These are phyloP conservation scores for Microcyclospora tardicrescens DNA, from an alignment of 2,329 filamentous ascomycete species.

Conservation along the genomic window DNA sequence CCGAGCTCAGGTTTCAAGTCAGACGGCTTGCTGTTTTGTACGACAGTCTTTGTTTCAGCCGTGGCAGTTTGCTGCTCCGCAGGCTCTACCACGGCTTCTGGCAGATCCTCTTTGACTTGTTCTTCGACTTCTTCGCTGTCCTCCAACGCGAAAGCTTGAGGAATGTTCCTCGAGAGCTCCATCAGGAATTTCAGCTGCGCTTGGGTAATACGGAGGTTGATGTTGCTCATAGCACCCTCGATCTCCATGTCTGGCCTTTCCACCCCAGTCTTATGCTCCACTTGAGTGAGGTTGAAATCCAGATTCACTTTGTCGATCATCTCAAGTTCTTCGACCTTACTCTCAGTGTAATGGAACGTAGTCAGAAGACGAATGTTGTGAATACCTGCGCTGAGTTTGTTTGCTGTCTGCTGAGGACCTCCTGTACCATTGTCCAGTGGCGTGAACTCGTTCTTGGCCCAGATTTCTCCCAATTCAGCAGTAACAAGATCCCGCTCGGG, in stretches of 20 bases:
- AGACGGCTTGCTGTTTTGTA: conserved; percentile 16
- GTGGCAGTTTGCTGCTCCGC: conserved; percentile 38
- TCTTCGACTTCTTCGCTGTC: conserved; percentile 53
- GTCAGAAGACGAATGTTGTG: conserved; percentile 86
- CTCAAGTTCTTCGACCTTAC: conserved; percentile 70
- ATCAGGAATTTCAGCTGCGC: conserved; percentile 82
- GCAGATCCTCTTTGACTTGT: conserved; percentile 63
- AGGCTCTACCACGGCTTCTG: conserved; percentile 38
- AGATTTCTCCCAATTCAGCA: conserved; percentile 92
- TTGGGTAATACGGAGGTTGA: conserved; percentile 81
- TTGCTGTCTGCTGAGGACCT: conserved; percentile 52
- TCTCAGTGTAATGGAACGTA: conserved; percentile 65
- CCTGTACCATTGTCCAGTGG: conserved; percentile 65
- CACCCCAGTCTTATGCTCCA: conserved; percentile 65
- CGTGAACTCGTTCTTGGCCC: conserved; percentile 85
- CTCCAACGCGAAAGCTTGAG: conserved; percentile 71
- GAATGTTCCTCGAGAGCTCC: conserved; percentile 76
- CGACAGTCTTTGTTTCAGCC: conserved; percentile 15
- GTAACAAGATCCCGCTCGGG: conserved; percentile 71
- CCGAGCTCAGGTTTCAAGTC: conserved; percentile 52
- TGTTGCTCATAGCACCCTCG: conserved; percentile 80
- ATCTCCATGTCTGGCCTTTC: conserved; percentile 86
- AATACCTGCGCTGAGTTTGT: conserved; percentile 82
- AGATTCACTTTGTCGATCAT: conserved; percentile 96
- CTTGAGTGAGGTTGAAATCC: conserved; percentile 80